Conservation (phyloP, 352 stramenopile genomes). For the Pythium biforme region DNA sequence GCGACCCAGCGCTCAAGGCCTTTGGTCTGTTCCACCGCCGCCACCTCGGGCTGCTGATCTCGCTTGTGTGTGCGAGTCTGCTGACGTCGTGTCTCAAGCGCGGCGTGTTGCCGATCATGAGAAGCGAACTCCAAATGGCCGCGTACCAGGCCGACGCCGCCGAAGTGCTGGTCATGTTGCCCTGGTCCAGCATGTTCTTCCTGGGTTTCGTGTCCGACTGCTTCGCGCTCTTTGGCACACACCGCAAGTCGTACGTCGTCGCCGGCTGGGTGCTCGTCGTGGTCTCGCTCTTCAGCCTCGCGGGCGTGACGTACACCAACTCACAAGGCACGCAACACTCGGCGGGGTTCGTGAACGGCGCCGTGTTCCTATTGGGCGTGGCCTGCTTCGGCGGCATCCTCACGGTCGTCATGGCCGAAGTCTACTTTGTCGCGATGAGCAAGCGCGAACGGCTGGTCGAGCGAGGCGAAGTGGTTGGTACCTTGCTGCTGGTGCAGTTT, state of each 20-base stretch:
- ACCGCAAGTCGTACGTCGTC: slow-evolving; percentile 60
- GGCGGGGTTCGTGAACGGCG: slow-evolving; percentile 34
- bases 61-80: slow-evolving; percentile 16
- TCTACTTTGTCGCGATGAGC: slow-evolving; percentile 61
- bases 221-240: slow-evolving; percentile 39
- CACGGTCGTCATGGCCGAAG: slow-evolving; percentile 45
- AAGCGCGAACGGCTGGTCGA: slow-evolving; percentile 37
- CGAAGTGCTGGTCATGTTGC: slow-evolving; percentile 52
- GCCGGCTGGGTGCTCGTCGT: slow-evolving; percentile 43
- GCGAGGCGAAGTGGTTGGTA: slow-evolving; percentile 41
- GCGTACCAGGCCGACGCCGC: slow-evolving; percentile 57
- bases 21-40: slow-evolving; percentile 6
- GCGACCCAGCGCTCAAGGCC: neutral
- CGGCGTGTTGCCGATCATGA: slow-evolving; percentile 48
- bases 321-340: slow-evolving; percentile 36
- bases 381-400: slow-evolving; percentile 53
- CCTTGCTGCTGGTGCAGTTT: slow-evolving; percentile 52
- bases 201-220: slow-evolving; percentile 67
- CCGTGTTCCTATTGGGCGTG: slow-evolving; percentile 44
- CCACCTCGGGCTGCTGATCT: slow-evolving; percentile 24
- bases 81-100: slow-evolving; percentile 29
- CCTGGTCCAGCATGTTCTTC: slow-evolving; percentile 79
- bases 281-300: slow-evolving; percentile 46
- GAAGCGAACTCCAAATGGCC: slow-evolving; percentile 63
- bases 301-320: slow-evolving; percentile 53